Evolutionary conservation across 306 rosid genomes (phyloP), one percentile per base, ranked within the genome.

Genomic region (Astragalus membranaceus): DNA sequence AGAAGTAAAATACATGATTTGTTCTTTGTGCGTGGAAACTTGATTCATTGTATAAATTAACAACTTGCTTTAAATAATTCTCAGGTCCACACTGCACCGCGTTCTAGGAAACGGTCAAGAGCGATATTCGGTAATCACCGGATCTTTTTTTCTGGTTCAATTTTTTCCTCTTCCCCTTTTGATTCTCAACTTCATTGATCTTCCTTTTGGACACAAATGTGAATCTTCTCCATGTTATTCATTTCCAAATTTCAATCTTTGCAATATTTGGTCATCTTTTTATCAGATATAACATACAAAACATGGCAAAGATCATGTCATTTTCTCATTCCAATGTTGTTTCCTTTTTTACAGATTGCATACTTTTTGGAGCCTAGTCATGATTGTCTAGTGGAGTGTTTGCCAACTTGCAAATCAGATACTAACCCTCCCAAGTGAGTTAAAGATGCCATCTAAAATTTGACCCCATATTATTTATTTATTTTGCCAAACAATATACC

Each of bases 81-180:
- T 80, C 87, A 94, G 99, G 89, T 90, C 99, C 51, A 94, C 99
- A 30, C 63, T 94, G 83, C 99, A 94, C 81, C 86, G 97, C 80
- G 97, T 94, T 68, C 53, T 94, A 10, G 95, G 86, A 77, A 85
- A 81, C 50, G 96, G 91, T 62, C 92, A 83, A 75, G 97, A 80
- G 30, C 87, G 98, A 90, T 90, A 79, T 67, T 94, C 98, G 35
- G 98, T 94, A 87, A 78, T 96, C 43, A 52, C n/a, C 12, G 52
- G 23, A 9, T 41, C 58, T 46, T 17, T 35, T 50, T 51, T 50
- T 2, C 13, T 39, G 16, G 50, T 16, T 71, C 80, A 12, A 52
- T 1, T 10, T 51, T 47, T 29, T 14, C 12, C 23, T 42, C 36
- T 50, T 8, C 65, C 15, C 20, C 46, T 64, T 51, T 39, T 2